phyloP scores from a whole-genome alignment of 2,329 filamentous ascomycete species.

The Sporothrix protearum region DNA sequence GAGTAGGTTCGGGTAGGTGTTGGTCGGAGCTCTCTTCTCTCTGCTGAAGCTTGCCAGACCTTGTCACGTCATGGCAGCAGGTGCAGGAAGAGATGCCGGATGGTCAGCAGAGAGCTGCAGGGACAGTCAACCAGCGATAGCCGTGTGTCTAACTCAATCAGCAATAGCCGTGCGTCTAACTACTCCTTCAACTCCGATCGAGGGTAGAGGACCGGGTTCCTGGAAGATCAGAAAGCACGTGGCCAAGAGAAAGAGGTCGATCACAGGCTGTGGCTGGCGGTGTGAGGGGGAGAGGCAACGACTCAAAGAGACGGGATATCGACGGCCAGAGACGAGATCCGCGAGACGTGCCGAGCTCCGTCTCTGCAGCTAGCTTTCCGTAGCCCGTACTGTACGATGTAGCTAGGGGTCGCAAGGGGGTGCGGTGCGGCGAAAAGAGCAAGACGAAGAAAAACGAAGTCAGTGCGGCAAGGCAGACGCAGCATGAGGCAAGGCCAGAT shows the following conservation, averaged over 20 bases:
- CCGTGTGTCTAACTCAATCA: background rate
- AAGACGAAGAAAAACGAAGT: background rate
- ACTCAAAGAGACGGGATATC: background rate
- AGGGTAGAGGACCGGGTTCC: background rate
- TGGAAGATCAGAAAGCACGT: conserved; percentile 10
- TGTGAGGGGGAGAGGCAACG: background rate
- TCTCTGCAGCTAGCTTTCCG: background rate
- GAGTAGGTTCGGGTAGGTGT: background rate
- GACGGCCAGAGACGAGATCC: conserved; percentile 1
- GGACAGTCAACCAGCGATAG: background rate
- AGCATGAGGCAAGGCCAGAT: background rate
- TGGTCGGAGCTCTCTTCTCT: background rate
- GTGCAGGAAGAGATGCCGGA: background rate
- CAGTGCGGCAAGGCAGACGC: background rate
- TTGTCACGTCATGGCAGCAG: conserved; percentile 19
- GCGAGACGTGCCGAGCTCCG: background rate
- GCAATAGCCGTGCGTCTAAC: background rate
- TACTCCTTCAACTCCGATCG: background rate
- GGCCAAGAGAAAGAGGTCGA: background rate
- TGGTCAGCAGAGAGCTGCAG: conserved; percentile 1
- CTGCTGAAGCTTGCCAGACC: background rate
- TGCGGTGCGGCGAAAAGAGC: background rate
- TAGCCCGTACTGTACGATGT: background rate
- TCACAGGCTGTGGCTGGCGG: background rate
- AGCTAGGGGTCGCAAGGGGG: background rate